Percentiles rank a stretch among this genome's conserved stretches.
Evolutionary conservation across 2,329 filamentous ascomycete genomes (phyloP).

Genomic region (Dryadomyces sulphureus): DNA sequence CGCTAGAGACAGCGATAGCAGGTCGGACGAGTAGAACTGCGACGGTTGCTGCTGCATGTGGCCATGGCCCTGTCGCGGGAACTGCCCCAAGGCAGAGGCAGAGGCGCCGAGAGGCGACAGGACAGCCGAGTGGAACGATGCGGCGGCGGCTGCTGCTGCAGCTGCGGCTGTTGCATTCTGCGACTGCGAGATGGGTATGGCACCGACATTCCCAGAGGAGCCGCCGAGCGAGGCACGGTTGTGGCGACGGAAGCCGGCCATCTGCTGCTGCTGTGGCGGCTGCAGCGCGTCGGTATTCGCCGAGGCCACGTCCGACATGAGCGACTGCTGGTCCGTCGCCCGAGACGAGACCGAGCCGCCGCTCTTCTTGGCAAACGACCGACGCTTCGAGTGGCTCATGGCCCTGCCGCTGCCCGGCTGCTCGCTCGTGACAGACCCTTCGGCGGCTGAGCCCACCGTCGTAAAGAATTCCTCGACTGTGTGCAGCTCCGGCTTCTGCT

Average conservation of each 20-base stretch:
- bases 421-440: slow-evolving; percentile 12
- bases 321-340: slow-evolving; percentile 20
- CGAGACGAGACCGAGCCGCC: slow-evolving; percentile 15
- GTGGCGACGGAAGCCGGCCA: slow-evolving; percentile 22
- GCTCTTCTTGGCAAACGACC: slow-evolving; percentile 22
- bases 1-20: slow-evolving; percentile 36
- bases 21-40: slow-evolving; percentile 32
- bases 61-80: slow-evolving; percentile 16
- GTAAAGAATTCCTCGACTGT: slow-evolving; percentile 92
- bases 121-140: slow-evolving; percentile 22
- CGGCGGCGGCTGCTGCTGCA: slow-evolving; percentile 28
- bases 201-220: slow-evolving; percentile 24
- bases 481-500: slow-evolving; percentile 74
- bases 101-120: slow-evolving; percentile 39
- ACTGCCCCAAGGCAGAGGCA: slow-evolving; percentile 19
- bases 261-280: slow-evolving; percentile 20
- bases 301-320: slow-evolving; percentile 21
- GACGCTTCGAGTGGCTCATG: slow-evolving; percentile 19
- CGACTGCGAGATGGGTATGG: slow-evolving; percentile 25
- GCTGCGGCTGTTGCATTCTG: slow-evolving; percentile 23
- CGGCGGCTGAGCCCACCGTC: slow-evolving; percentile 45
- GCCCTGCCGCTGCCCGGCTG: slow-evolving; percentile 7
- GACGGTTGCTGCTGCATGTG: slow-evolving; percentile 4
- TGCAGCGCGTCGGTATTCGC: slow-evolving; percentile 12
- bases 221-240: slow-evolving; percentile 26